Percentiles rank a stretch among this genome's conserved stretches.
phyloP scores from a whole-genome alignment of 23 red algal genomes.

The Gracilariopsis chorda region DNA sequence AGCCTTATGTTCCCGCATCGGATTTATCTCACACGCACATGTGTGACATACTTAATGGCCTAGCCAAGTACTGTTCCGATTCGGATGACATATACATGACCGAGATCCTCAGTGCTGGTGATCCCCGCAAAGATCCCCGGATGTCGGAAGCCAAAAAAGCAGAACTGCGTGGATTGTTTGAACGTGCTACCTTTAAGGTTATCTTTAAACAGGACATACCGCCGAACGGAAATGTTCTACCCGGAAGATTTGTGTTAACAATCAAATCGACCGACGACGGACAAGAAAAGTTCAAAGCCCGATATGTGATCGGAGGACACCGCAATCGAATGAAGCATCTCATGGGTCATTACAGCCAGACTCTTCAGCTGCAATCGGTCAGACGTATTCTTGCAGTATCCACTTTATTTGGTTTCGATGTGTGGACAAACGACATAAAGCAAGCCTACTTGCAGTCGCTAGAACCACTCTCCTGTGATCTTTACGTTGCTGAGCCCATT shows the following conservation, averaged over 20 bases:
- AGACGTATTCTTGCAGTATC: neutral
- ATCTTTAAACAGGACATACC: constrained; percentile 11
- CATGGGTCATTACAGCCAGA: neutral
- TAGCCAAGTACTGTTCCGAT: no score
- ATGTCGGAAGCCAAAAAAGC: neutral
- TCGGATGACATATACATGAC: neutral
- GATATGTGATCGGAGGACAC: constrained; percentile 14
- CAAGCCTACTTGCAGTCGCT: neutral
- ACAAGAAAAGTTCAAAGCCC: neutral
- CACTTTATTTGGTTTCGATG: constrained; percentile 10
- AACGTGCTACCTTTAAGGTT: neutral
- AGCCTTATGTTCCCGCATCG: neutral
- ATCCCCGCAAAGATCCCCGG: neutral
- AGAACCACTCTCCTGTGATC: neutral
- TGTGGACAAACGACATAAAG: constrained; percentile 28
- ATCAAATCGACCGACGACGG: constrained; percentile 17
- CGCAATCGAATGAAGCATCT: neutral
- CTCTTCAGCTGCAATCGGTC: constrained; percentile 10
- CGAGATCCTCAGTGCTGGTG: neutral
- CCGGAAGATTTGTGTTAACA: neutral
- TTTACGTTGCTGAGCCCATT: neutral
- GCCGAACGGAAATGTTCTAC: neutral
- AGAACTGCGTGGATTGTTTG: neutral
- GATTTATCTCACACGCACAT: neutral
- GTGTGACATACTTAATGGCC: neutral